Evolutionary conservation across 2,329 filamentous ascomycete species (phyloP).

Genomic region (Neofusicoccum kwambonambiense): DNA sequence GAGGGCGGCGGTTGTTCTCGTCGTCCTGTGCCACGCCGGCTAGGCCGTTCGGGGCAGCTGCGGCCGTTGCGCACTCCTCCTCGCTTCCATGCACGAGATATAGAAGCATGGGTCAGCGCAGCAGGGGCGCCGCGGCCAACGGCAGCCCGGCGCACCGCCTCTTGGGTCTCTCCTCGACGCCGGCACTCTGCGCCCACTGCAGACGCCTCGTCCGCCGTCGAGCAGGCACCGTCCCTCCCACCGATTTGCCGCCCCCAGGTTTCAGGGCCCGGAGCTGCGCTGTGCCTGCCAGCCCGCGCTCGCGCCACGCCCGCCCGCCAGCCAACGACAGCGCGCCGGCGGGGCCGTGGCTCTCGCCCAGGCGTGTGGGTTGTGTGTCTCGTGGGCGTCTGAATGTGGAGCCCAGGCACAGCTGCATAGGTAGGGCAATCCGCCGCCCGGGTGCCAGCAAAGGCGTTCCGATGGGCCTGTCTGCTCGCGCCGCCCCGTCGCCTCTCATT

Average conservation of each 20-base stretch:
- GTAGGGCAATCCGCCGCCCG: not conserved
- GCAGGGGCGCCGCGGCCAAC: too few relatives aligned
- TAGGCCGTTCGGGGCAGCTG: slow-evolving; percentile 8
- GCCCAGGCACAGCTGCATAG: not conserved
- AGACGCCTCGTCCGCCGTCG: not conserved
- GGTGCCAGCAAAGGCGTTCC: not conserved
- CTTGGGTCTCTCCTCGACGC: too few relatives aligned
- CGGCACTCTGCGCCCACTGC: not conserved
- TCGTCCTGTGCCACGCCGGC: not conserved
- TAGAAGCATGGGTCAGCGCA: not conserved
- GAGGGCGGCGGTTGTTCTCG: not conserved
- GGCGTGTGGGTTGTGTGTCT: not conserved
- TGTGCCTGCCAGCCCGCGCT: not conserved
- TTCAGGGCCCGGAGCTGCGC: slow-evolving; percentile 1
- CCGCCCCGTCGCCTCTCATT: not conserved
- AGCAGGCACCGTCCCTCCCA: too few relatives aligned
- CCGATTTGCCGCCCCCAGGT: not conserved
- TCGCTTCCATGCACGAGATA: slow-evolving; percentile 16
- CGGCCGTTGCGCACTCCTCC: not conserved
- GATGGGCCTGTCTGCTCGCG: not conserved
- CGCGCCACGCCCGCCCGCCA: not conserved
- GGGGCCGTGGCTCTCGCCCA: not conserved
- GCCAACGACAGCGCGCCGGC: not conserved
- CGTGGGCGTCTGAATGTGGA: not conserved
- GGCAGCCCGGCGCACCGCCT: too few relatives aligned